Evolutionary conservation across 192 early-diverging fungal species (phyloP), one percentile per base, ranked within the genome.

Genomic region (Phycomyces blakesleeanus): DNA sequence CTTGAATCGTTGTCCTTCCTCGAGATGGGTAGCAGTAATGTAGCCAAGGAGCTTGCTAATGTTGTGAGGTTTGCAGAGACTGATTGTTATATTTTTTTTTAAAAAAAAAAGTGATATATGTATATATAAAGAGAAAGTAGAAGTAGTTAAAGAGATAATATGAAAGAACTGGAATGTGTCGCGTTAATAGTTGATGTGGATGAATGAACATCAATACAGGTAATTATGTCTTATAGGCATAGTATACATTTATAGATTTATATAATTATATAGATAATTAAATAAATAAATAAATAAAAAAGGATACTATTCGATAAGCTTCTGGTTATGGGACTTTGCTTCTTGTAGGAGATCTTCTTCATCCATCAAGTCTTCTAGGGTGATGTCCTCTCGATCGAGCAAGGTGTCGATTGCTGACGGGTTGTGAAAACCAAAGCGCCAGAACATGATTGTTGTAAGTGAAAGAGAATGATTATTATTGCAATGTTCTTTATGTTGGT

Each of bases 281-380:
- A 41, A 6, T 10, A 41, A 14, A 41, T 10, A 14, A 41, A 41
- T 3, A 12, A 47, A 1, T 6, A 40, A 62, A 55, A 75, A 63
- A 56, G 55, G 57, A 61, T 85, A 91, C 84, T 79, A 94, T 76
- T 94, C 86, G 52, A 99, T 81, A 22, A 99, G 83, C 72, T 91
- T 94, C 44, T 89, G 78, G 76, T 94, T 96, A 55, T 95, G 91
- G 37, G 87, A 84, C 75, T 96, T 95, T 73, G 91, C 88, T 85
- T 99, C 94, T 77, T 97, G 94, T 60, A 97, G 76, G 61, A 99
- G 78, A 78, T 94, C 93, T 62, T 92, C 86, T 60, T 97, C 93
- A 64, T 93, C 88, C 34, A 99, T 81, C 20, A 97, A 73, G 62
- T 97, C 95, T 55, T 95, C 91, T 34, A 97, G 78, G 11, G 92